Percentiles rank a stretch among this genome's conserved stretches.
Conservation (phyloP, 2,329 filamentous ascomycete species). For the Madurella mycetomatis region DNA sequence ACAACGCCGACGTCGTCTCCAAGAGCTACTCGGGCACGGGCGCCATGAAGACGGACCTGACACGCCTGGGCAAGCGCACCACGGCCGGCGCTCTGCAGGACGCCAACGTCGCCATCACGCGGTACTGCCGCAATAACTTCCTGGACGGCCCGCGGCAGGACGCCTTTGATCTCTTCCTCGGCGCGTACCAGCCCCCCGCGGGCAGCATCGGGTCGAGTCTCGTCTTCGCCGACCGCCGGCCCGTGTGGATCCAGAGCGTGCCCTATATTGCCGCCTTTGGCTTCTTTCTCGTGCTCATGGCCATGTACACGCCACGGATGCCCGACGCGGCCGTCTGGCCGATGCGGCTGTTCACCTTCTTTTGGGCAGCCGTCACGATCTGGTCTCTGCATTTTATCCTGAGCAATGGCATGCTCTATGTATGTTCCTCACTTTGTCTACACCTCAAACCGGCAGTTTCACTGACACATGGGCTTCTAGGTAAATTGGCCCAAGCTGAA, state of each 20-base stretch:
- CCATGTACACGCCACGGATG: slow-evolving; percentile 64
- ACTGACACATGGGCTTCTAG: slow-evolving; percentile 40
- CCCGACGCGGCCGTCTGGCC: slow-evolving; percentile 76
- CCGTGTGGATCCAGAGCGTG: slow-evolving; percentile 84
- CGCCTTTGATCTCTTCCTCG: slow-evolving; percentile 90
- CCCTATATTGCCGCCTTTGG: slow-evolving; percentile 87
- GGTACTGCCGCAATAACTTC: slow-evolving; percentile 94
- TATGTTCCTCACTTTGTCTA: slow-evolving; percentile 49
- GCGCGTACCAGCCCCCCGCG: slow-evolving; percentile 72
- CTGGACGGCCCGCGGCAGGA: slow-evolving; percentile 90
- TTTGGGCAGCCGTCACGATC: slow-evolving; percentile 66
- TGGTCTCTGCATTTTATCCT: slow-evolving; percentile 76
- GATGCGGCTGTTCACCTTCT: slow-evolving; percentile 72
- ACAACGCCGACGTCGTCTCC: slow-evolving; percentile 95
- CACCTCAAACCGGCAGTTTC: neutral
- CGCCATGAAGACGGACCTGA: slow-evolving; percentile 96
- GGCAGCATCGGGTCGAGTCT: slow-evolving; percentile 66
- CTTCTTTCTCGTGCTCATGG: slow-evolving; percentile 75
- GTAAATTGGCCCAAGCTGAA: slow-evolving; percentile 99
- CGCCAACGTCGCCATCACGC: slow-evolving; percentile 77
- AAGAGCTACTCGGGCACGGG: slow-evolving; percentile 92
- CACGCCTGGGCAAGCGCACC: slow-evolving; percentile 85
- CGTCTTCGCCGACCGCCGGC: slow-evolving; percentile 79
- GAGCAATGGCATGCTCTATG: slow-evolving; percentile 85
- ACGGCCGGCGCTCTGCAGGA: slow-evolving; percentile 82